Evolutionary conservation across 257 asterid genomes (phyloP).

Genomic region (Fraxinus quadrangulata): DNA sequence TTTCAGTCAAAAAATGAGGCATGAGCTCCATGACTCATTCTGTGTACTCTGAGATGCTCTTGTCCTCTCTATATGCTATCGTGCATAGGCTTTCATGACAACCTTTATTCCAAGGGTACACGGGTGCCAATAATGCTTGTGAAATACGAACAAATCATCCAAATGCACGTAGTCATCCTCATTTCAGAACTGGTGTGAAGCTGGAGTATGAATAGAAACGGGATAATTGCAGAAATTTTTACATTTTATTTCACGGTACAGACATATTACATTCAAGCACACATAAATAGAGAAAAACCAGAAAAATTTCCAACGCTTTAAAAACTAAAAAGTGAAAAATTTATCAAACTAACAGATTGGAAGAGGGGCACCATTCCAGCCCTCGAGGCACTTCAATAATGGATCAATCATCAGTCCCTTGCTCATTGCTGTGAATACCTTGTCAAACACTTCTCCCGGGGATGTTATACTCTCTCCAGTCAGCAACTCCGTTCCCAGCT

Average conservation of each 20-base stretch:
- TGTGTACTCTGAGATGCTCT: too few species aligned
- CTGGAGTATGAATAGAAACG: neutral
- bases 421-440: conserved; percentile 53
- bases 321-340: neutral
- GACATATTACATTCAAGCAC: neutral
- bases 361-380: conserved; percentile 60
- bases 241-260: neutral
- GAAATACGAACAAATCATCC: too few species aligned
- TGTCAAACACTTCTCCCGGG: conserved; percentile 58
- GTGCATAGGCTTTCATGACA: too few species aligned
- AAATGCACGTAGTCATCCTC: too few species aligned
- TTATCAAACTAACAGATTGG: conserved; percentile 43
- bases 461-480: conserved; percentile 52
- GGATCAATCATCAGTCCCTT: conserved; percentile 54
- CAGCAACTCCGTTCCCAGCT: conserved; percentile 37
- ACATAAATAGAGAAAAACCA: neutral
- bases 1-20: too few species aligned
- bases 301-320: neutral
- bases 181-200: neutral
- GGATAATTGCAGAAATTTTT: neutral
- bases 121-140: too few species aligned
- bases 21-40: too few species aligned
- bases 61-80: too few species aligned
- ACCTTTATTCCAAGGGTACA: too few species aligned
- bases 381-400: conserved; percentile 53